Evolutionary conservation across 2,329 filamentous ascomycete genomes (phyloP).

Genomic region (Phyllosticta citribraziliensis): DNA sequence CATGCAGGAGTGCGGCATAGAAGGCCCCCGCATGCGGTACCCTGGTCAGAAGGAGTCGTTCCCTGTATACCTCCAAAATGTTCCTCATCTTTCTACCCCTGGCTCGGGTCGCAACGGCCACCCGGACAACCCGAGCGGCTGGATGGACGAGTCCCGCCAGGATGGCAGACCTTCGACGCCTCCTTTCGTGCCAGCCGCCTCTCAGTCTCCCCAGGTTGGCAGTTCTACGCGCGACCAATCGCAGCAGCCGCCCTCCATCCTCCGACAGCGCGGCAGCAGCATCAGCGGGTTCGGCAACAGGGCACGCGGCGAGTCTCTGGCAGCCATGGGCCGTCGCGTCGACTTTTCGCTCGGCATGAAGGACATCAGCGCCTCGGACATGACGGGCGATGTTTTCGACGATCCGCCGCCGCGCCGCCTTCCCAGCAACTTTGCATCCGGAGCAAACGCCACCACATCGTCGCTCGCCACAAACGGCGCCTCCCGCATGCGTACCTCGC

Average conservation of each 20-base stretch:
- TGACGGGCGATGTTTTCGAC: constrained; percentile 56
- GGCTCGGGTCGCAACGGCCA: constrained; percentile 32
- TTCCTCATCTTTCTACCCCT: constrained; percentile 35
- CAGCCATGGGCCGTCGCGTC: constrained; percentile 51
- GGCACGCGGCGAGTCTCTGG: constrained; percentile 47
- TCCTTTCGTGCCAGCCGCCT: constrained; percentile 27
- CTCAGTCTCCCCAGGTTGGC: constrained; percentile 13
- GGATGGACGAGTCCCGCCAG: constrained; percentile 11
- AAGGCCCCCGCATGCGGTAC: constrained; percentile 67
- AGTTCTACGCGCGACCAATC: not conserved
- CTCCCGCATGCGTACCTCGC: constrained; percentile 19
- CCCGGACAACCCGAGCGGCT: constrained; percentile 36
- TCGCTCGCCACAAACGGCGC: not conserved
- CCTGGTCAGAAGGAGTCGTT: constrained; percentile 58
- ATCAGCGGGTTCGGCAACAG: constrained; percentile 26
- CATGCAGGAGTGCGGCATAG: constrained; percentile 74
- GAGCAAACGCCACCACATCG: constrained; percentile 16
- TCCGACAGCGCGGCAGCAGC: constrained; percentile 32
- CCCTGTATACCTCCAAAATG: constrained; percentile 54
- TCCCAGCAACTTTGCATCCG: constrained; percentile 28
- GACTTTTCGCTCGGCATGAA: constrained; percentile 63
- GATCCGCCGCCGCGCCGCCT: constrained; percentile 39
- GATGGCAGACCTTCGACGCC: constrained; percentile 15
- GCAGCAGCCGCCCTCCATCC: constrained; percentile 30
- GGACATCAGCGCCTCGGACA: constrained; percentile 46